These are phyloP conservation scores for Knufia fluminis DNA, from an alignment of 2,329 filamentous ascomycete genomes.

Conservation along the genomic window DNA sequence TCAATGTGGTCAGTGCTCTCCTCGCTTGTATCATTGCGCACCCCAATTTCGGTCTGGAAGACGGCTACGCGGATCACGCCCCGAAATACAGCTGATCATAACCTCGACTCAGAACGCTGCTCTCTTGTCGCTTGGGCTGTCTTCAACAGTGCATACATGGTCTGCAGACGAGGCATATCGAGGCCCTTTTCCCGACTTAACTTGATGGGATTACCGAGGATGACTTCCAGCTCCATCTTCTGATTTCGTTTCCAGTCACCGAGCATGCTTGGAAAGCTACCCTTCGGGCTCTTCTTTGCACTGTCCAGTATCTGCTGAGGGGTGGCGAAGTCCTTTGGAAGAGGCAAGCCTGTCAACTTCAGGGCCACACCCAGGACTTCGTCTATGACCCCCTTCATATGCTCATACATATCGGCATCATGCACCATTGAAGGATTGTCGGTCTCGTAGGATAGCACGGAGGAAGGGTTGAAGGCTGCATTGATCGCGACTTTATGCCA, in stretches of 20 bases:
- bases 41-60: neutral
- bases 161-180: constrained; percentile 59
- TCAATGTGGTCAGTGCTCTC: neutral
- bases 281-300: constrained; percentile 49
- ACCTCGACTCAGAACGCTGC: neutral
- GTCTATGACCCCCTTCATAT: constrained; percentile 58
- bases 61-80: neutral
- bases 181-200: constrained; percentile 54
- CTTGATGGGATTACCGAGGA: constrained; percentile 60
- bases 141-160: constrained; percentile 55
- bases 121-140: constrained; percentile 51
- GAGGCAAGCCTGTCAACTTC: constrained; percentile 50
- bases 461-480: constrained; percentile 63
- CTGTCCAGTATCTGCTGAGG: constrained; percentile 55
- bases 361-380: constrained; percentile 59
- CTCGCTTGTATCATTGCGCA: neutral
- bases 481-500: constrained; percentile 76
- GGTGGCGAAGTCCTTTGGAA: constrained; percentile 52
- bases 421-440: constrained; percentile 58
- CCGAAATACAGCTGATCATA: neutral
- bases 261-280: constrained; percentile 51
- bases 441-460: constrained; percentile 55
- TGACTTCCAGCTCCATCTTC: constrained; percentile 62
- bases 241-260: constrained; percentile 59
- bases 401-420: constrained; percentile 53